Evolutionary conservation across 2,329 filamentous ascomycete species (phyloP).

Genomic region (Pseudogymnoascus sp.): DNA sequence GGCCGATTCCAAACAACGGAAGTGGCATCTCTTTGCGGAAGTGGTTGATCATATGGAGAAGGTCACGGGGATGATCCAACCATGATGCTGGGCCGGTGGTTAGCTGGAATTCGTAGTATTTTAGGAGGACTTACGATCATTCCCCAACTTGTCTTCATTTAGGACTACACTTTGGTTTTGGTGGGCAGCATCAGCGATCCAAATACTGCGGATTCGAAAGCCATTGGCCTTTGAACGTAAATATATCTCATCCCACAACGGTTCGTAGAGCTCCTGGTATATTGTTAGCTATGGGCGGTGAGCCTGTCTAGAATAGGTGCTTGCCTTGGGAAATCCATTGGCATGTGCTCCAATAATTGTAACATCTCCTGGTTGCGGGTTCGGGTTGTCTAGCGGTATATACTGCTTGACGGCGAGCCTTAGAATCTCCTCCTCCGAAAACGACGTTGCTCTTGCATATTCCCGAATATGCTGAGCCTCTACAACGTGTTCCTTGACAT

Average conservation of each 20-base stretch:
- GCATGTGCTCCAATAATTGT: conserved; percentile 84
- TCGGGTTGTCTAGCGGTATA: conserved; percentile 61
- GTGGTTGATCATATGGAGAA: conserved; percentile 75
- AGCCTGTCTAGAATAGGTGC: conserved; percentile 11
- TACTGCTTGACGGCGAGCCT: conserved; percentile 81
- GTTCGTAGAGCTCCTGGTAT: conserved; percentile 76
- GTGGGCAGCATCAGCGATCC: conserved; percentile 83
- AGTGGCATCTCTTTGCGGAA: conserved; percentile 71
- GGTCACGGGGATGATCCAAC: conserved; percentile 78
- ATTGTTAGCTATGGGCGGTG: not conserved
- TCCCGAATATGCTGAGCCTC: conserved; percentile 74
- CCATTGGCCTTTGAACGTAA: conserved; percentile 47
- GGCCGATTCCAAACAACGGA: conserved; percentile 76
- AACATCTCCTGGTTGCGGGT: conserved; percentile 65
- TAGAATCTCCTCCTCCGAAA: conserved; percentile 66
- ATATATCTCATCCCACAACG: conserved; percentile 79
- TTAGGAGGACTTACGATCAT: conserved; percentile 60
- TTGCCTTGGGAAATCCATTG: conserved; percentile 85
- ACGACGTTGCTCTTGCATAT: conserved; percentile 64
- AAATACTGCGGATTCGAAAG: conserved; percentile 71
- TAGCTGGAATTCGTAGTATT: conserved; percentile 10
- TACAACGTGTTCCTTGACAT: conserved; percentile 65
- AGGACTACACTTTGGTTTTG: conserved; percentile 72
- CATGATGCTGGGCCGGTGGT: conserved; percentile 55
- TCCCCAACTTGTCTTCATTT: conserved; percentile 69